These are phyloP conservation scores for Ramalina intermedia DNA, from an alignment of 495 filamentous ascomycete species.

Conservation along the genomic window DNA sequence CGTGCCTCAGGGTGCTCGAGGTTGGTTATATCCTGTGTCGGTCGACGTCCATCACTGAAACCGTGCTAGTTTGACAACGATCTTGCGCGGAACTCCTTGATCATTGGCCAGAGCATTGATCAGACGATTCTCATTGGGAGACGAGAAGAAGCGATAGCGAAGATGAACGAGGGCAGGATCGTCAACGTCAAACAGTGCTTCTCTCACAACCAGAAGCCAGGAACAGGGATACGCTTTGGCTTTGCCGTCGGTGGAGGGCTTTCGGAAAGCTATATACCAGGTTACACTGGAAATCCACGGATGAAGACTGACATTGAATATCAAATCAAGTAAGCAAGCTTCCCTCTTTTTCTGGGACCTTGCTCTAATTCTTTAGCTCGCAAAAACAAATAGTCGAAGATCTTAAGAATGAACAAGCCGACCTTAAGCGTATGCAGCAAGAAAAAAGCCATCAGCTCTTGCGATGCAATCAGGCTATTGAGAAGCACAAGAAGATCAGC, in stretches of 20 bases:
- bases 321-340: constrained; percentile 41
- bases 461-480: constrained; percentile 28
- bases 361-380: constrained; percentile 16
- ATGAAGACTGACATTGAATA: constrained; percentile 69
- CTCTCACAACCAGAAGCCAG: constrained; percentile 37
- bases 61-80: constrained; percentile 55
- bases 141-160: constrained; percentile 45
- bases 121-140: constrained; percentile 66
- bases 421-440: constrained; percentile 22
- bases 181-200: constrained; percentile 62
- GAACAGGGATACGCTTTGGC: constrained; percentile 49
- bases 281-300: constrained; percentile 37
- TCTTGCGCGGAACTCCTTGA: constrained; percentile 60
- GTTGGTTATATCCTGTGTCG: constrained; percentile 20
- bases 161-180: constrained; percentile 51
- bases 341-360: not conserved
- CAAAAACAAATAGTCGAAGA: constrained; percentile 31
- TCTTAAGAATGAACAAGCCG: constrained; percentile 25
- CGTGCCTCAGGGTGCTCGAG: constrained; percentile 61
- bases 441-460: constrained; percentile 20
- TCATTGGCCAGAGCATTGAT: constrained; percentile 73
- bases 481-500: constrained; percentile 27
- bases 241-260: constrained; percentile 39
- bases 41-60: constrained; percentile 3
- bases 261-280: constrained; percentile 38